A percentile compares a stretch with the other conserved stretches of the same genome.
Evolutionary conservation across 495 filamentous ascomycete genomes (phyloP).

Genomic region (Tuber magnatum): DNA sequence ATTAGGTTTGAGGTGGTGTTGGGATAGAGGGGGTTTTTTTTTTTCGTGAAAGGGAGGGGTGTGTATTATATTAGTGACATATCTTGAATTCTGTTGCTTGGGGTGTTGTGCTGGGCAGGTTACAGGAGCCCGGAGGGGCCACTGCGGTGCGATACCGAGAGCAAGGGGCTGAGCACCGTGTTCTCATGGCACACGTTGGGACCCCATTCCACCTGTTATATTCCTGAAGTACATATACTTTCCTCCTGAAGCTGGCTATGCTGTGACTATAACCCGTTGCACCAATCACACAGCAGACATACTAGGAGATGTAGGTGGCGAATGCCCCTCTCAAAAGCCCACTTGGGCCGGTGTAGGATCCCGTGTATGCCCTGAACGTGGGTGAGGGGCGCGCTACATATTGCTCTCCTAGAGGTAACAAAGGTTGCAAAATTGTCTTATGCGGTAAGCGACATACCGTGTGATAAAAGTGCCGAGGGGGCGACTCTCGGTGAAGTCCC

Average conservation of each 20-base stretch:
- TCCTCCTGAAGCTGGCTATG: neutral
- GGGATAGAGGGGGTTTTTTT: conserved; percentile 3
- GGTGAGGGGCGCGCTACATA: no score
- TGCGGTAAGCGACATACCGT: neutral
- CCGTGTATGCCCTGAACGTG: neutral
- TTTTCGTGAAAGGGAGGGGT: neutral
- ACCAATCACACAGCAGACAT: neutral
- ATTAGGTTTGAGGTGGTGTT: conserved; percentile 52
- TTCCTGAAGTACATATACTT: neutral
- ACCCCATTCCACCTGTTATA: neutral
- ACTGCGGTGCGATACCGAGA: neutral
- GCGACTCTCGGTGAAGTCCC: neutral
- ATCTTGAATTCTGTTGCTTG: neutral
- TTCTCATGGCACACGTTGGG: neutral
- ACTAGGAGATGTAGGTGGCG: neutral
- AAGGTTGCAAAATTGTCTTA: neutral
- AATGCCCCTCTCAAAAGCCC: neutral
- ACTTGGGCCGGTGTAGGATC: neutral
- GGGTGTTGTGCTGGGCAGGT: neutral
- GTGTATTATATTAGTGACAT: neutral
- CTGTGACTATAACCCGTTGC: neutral
- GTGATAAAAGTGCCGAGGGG: no score
- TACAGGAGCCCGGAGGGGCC: neutral
- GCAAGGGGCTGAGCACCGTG: neutral
- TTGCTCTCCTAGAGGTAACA: neutral